Evolutionary conservation across 176 grass and related monocot species (phyloP).

Genomic region (Panicum miliaceum): DNA sequence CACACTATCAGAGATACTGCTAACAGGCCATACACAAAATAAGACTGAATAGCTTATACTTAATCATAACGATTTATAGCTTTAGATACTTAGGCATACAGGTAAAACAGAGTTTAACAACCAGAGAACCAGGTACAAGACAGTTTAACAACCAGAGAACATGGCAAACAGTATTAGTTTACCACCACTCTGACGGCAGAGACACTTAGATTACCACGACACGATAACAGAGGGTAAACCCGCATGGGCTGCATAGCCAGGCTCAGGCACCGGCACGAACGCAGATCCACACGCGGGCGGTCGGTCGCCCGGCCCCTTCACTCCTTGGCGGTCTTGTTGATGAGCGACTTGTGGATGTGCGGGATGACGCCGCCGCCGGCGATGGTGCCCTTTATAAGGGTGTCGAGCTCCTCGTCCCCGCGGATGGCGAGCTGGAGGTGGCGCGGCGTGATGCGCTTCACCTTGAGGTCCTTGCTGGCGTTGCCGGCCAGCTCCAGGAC

Average conservation of each 20-base stretch:
- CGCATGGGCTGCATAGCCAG: neutral
- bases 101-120: neutral
- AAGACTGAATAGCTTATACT: too few species aligned
- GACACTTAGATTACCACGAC: neutral
- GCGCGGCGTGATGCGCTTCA: slow-evolving; percentile 80
- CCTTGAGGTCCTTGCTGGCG: slow-evolving; percentile 82
- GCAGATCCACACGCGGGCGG: neutral
- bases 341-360: slow-evolving; percentile 74
- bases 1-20: too few species aligned
- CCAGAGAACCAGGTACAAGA: neutral
- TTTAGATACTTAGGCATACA: too few species aligned
- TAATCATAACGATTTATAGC: too few species aligned
- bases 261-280: neutral
- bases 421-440: slow-evolving; percentile 83
- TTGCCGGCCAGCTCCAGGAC: slow-evolving; percentile 75
- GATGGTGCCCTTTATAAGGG: slow-evolving; percentile 79
- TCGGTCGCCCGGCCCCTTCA: neutral
- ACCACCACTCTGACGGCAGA: neutral
- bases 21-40: too few species aligned
- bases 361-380: slow-evolving; percentile 77
- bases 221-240: neutral
- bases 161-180: neutral
- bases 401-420: slow-evolving; percentile 77
- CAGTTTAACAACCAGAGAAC: too few species aligned
- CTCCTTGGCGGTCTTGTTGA: slow-evolving; percentile 77